Base-by-base conservation (phyloP, 2,329 filamentous ascomycete species). In the Chrysoporthe cubensis region DNA sequence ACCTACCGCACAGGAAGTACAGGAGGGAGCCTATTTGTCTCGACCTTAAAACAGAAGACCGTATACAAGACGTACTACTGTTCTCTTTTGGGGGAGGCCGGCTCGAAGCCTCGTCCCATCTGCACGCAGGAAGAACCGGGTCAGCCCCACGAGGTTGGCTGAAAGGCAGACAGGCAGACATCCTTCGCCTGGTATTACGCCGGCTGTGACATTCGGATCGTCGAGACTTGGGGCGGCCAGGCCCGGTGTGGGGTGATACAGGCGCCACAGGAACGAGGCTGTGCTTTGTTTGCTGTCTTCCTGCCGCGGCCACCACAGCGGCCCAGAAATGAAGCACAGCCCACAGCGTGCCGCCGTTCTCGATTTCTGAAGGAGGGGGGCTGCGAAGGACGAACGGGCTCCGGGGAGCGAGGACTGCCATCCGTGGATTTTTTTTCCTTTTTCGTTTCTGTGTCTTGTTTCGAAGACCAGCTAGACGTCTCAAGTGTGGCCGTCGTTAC, bases 201-300 rank as follows among this genome's bases (percentile, higher is more conserved):
- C 60, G 60, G 60, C 32, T 52, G 60, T 62, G 18, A 63, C 61
- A 52, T n/a, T 54, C 26, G 32, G 21, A 18, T 54, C n/a, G 26
- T 40, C 32, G 37, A 40, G 11, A 7, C 37, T 40, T 14, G 26
- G 37, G 4, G 21, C 1, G 34, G n/a, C 46, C 8, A 5, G 13
- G 13, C 44, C 46, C 52, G 34, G 52, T 32, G 42, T 63, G 43
- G 40, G 37, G 61, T 52, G 37, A 44, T 16, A 54, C 46, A 26
- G 32, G 32, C 54, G 9, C 54, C 34, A 37, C 54, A 40, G 52
- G 26, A 16, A 32, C 6, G 21, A 44, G 48, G 61, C 48, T 63
- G 46, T 63, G 48, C 61, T 4, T 63, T 54, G 61, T 52, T 63
- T 63, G 61, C 61, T 54, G 32, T 44, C 16, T 13, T 11, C 2